Conservation (phyloP, 2,329 filamentous ascomycete genomes). For the Claviceps purpurea region DNA sequence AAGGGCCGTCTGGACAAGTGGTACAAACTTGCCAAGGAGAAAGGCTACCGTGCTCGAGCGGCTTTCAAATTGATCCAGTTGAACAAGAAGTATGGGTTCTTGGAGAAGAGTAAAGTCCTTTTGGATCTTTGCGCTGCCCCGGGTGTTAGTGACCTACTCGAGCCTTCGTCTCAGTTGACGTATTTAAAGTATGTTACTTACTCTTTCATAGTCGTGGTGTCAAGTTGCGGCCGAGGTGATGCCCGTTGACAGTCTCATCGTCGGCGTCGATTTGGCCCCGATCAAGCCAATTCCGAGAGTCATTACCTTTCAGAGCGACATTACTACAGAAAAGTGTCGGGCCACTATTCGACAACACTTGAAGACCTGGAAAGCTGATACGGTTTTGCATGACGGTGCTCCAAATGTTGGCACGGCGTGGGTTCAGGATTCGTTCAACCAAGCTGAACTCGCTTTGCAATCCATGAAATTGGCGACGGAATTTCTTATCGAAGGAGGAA, state of each 20-base stretch:
- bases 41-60: constrained; percentile 88
- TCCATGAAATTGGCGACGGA: constrained; percentile 89
- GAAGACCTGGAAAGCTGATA: constrained; percentile 93
- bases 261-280: constrained; percentile 86
- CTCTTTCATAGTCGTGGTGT: constrained; percentile 62
- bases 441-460: constrained; percentile 83
- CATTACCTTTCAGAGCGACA: constrained; percentile 94
- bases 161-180: neutral
- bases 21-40: constrained; percentile 98
- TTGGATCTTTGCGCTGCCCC: constrained; percentile 96
- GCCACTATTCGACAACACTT: constrained; percentile 79
- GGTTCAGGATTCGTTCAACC: constrained; percentile 96
- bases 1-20: constrained; percentile 98
- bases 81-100: constrained; percentile 98
- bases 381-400: constrained; percentile 89
- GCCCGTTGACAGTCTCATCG: constrained; percentile 77
- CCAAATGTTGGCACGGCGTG: constrained; percentile 97
- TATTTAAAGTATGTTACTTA: neutral
- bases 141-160: constrained; percentile 45
- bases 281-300: constrained; percentile 92
- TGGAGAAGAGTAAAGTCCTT: constrained; percentile 91
- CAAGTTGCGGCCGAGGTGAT: constrained; percentile 94
- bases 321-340: constrained; percentile 92
- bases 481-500: constrained; percentile 78
- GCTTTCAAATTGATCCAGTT: constrained; percentile 97